Evolutionary conservation across 2,329 filamentous ascomycete species (phyloP).

Genomic region (Herpotrichia juniperi): DNA sequence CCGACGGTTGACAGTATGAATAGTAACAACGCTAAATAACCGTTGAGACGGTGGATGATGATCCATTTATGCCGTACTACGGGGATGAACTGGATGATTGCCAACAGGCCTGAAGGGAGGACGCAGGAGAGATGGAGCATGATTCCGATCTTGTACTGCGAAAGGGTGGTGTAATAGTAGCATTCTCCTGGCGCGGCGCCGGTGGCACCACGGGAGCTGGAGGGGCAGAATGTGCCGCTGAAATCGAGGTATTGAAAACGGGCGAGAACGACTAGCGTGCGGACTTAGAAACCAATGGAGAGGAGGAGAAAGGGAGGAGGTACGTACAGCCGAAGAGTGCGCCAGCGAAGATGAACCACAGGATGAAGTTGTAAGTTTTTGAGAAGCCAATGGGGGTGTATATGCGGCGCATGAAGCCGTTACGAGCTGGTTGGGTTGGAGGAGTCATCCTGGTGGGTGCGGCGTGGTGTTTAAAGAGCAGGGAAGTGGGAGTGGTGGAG

Average conservation of each 20-base stretch:
- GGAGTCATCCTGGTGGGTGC: not conserved
- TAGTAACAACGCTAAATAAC: constrained; percentile 61
- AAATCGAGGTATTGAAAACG: constrained; percentile 59
- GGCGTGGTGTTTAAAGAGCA: no score
- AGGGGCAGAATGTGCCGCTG: constrained; percentile 37
- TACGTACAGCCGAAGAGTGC: constrained; percentile 16
- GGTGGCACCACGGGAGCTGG: constrained; percentile 13
- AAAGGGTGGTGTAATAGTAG: constrained; percentile 48
- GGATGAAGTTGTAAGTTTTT: constrained; percentile 62
- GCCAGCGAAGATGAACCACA: constrained; percentile 47
- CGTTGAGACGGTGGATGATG: constrained; percentile 65
- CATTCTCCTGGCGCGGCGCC: constrained; percentile 50
- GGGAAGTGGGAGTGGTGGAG: no score
- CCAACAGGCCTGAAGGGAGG: constrained; percentile 49
- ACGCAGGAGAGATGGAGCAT: constrained; percentile 50
- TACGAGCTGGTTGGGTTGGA: not conserved
- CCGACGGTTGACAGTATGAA: constrained; percentile 54
- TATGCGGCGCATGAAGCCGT: constrained; percentile 9
- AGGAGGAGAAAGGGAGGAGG: not conserved
- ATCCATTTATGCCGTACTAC: constrained; percentile 55
- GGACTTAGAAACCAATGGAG: not conserved
- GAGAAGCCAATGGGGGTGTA: constrained; percentile 59
- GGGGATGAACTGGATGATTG: constrained; percentile 51
- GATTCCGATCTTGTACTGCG: constrained; percentile 47
- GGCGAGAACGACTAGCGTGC: constrained; percentile 48